Base-by-base conservation (phyloP, 2,329 filamentous ascomycete species). In the Calcarisporium arbuscula region DNA sequence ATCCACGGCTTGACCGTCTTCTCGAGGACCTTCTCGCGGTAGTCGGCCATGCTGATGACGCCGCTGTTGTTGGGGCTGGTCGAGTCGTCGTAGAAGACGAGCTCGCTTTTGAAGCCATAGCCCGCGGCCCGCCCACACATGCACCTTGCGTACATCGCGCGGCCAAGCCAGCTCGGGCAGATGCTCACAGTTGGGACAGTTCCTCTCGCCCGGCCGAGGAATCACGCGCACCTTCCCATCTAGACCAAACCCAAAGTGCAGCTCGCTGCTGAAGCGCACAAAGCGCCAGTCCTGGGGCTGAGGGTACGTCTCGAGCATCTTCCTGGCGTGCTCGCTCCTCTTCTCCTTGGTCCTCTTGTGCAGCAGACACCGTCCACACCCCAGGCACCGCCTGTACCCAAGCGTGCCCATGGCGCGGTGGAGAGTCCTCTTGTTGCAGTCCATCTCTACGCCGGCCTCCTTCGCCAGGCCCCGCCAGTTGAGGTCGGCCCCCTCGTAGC, bases 201-300 rank as follows among this genome's bases (percentile, higher is more conserved):
- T 45, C 26, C 44, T 47, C 47, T 61, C 57, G n/a, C 58, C 58
- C 9, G 53, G 36, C 19, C 54, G 40, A 9, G 58, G 58, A 6
- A 60, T 37, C 10, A 61, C 39, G 4, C 58, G 51, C 48, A 61
- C 51, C 37, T 47, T 51, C 28, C 58, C 58, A 32, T 61, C 57
- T 10, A 58, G 51, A 10, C 57, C 58, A 39, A 61, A 59, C 3
- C 55, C 58, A 42, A 61, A 61, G 38, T 61, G 58, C 30, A 61
- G 45, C 43, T 61, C 58, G 10, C 50, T 48, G 36, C 57, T 60
- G 46, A 61, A 61, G 5, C 58, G 49, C 14, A 61, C 43, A 12
- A 31, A 30, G 30, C 49, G 51, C 58, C 58, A 61, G 26, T 56
- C 50, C 21, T 49, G 47, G 3, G 46, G 41, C n/a, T 52, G 43